Evolutionary conservation across 1,139 yeast genomes (phyloP).

Genomic region (Groenewaldozyma sp.): DNA sequence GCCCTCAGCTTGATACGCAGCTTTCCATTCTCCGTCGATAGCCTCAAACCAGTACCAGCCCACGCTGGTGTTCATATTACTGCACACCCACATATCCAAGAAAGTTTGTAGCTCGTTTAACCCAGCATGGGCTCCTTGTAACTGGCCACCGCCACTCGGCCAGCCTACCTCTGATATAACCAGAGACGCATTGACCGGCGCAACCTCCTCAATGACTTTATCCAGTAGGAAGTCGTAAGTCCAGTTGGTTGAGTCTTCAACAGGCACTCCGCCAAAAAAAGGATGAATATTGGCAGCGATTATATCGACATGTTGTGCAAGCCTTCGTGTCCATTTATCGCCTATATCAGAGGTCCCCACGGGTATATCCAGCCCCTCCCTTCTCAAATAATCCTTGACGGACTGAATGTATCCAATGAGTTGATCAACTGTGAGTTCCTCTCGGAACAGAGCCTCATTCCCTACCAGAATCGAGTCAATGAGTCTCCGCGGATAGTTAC

Average conservation of each 20-base stretch:
- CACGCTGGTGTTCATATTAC: conserved; percentile 27
- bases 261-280: conserved; percentile 53
- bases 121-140: conserved; percentile 41
- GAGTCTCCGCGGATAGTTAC: conserved; percentile 37
- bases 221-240: conserved; percentile 40
- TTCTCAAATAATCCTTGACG: conserved; percentile 33
- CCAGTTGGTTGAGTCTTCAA: conserved; percentile 45
- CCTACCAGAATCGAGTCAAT: conserved; percentile 52
- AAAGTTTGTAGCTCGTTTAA: conserved; percentile 38
- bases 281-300: conserved; percentile 63
- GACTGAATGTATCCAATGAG: conserved; percentile 38
- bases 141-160: conserved; percentile 56
- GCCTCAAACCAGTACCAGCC: conserved; percentile 65
- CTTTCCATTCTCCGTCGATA: conserved; percentile 67
- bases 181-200: conserved; percentile 25
- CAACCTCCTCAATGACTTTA: conserved; percentile 31
- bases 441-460: conserved; percentile 52
- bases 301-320: conserved; percentile 39
- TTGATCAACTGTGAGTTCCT: conserved; percentile 36
- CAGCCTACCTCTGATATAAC: conserved; percentile 60
- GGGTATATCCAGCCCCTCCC: conserved; percentile 32
- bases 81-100: conserved; percentile 45
- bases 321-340: conserved; percentile 29
- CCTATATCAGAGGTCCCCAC: conserved; percentile 54
- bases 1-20: conserved; percentile 39